A percentile compares a stretch with the other conserved stretches of the same genome.
These are phyloP conservation scores for Epichloe typhina DNA, from an alignment of 2,329 filamentous ascomycete genomes.

Conservation along the genomic window DNA sequence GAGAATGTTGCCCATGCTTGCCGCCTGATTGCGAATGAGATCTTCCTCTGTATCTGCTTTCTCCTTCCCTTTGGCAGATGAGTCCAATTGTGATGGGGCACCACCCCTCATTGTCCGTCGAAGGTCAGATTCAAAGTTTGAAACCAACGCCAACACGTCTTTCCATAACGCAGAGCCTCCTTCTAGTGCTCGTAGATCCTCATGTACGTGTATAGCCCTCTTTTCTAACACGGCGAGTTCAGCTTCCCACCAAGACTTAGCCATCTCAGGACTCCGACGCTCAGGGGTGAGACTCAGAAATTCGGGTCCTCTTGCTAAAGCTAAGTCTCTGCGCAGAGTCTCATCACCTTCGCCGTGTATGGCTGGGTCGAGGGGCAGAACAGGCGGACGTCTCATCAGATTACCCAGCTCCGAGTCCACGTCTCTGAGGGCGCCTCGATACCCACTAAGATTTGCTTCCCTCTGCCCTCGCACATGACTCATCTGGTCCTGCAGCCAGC, in stretches of 20 bases:
- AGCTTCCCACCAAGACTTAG: constrained; percentile 54
- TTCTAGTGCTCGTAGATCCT: constrained; percentile 51
- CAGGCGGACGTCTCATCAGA: constrained; percentile 45
- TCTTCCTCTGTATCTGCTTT: constrained; percentile 21
- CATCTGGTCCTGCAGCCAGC: constrained; percentile 46
- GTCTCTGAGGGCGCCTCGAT: constrained; percentile 51
- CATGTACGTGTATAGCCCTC: constrained; percentile 41
- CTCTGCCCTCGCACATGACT: constrained; percentile 49
- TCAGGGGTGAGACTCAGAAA: constrained; percentile 50
- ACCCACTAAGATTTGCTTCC: constrained; percentile 60
- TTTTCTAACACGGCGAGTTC: constrained; percentile 44
- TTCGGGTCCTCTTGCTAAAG: constrained; percentile 29
- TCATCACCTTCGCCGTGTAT: constrained; percentile 18
- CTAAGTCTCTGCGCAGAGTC: constrained; percentile 7
- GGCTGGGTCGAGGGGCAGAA: constrained; percentile 38
- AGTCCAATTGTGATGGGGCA: constrained; percentile 6
- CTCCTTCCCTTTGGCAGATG: constrained; percentile 17
- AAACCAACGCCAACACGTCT: constrained; percentile 44
- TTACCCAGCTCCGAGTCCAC: constrained; percentile 48
- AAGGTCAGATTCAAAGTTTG: constrained; percentile 51
- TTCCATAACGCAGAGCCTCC: constrained; percentile 57
- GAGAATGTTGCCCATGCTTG: constrained; percentile 43
- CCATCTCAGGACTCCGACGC: constrained; percentile 56
- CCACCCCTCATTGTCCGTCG: constrained; percentile 36
- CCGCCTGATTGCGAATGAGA: constrained; percentile 32